A percentile compares a stretch with the other conserved stretches of the same genome.
Evolutionary conservation across 192 early-diverging fungal genomes (phyloP).

Genomic region (Dissophora globulifera): DNA sequence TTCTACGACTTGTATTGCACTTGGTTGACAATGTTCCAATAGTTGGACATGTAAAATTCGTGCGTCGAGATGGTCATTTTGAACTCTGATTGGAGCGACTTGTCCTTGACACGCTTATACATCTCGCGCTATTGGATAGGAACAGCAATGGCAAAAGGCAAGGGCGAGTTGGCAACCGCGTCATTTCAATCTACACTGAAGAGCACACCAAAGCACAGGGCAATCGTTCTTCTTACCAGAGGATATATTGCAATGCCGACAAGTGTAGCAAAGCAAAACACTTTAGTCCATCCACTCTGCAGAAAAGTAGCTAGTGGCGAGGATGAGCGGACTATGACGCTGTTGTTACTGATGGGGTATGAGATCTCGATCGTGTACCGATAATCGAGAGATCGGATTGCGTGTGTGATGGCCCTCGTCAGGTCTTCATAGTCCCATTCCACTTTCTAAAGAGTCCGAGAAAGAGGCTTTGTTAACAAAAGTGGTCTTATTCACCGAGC

Average conservation of each 20-base stretch:
- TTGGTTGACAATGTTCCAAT: slow-evolving; percentile 45
- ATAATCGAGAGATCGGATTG: slow-evolving; percentile 46
- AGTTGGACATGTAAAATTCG: slow-evolving; percentile 35
- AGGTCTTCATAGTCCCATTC: slow-evolving; percentile 53
- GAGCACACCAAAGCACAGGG: neutral
- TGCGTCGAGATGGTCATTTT: slow-evolving; percentile 39
- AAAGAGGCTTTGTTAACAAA: no score
- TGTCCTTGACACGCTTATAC: slow-evolving; percentile 37
- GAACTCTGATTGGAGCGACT: slow-evolving; percentile 47
- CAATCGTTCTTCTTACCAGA: slow-evolving; percentile 12
- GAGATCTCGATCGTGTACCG: slow-evolving; percentile 50
- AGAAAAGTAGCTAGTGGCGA: slow-evolving; percentile 39
- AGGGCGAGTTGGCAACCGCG: neutral
- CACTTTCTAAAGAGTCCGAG: slow-evolving; percentile 33
- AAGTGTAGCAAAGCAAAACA: slow-evolving; percentile 33
- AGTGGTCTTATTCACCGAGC: no score
- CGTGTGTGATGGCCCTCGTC: slow-evolving; percentile 44
- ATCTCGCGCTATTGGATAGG: slow-evolving; percentile 28
- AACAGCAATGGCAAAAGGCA: neutral
- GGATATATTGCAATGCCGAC: slow-evolving; percentile 49
- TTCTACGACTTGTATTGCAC: slow-evolving; percentile 49
- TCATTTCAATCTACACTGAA: neutral
- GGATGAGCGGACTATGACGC: slow-evolving; percentile 33
- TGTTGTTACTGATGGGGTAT: slow-evolving; percentile 44
- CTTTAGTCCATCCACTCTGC: slow-evolving; percentile 31